These are phyloP conservation scores for Cadophora luteo-olivacea DNA, from an alignment of 2,329 filamentous ascomycete genomes.

Conservation along the genomic window DNA sequence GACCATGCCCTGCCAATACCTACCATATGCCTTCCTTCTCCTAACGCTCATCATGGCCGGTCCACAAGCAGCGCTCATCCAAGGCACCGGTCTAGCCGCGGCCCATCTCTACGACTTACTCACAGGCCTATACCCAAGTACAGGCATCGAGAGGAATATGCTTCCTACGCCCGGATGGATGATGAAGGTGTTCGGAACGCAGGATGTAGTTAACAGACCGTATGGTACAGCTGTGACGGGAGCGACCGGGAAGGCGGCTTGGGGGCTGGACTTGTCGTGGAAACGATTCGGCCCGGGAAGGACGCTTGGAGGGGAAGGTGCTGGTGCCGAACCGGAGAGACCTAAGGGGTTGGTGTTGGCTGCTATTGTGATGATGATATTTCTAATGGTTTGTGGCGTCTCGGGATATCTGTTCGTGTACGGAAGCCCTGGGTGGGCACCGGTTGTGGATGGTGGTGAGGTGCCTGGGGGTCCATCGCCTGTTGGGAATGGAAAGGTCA, in stretches of 20 bases:
- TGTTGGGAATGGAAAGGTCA: constrained; percentile 6
- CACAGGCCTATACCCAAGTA: constrained; percentile 82
- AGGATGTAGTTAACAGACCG: constrained; percentile 20
- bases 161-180: constrained; percentile 67
- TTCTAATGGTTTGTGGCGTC: constrained; percentile 22
- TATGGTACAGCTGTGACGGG: constrained; percentile 24
- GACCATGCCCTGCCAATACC: constrained; percentile 77
- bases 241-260: constrained; percentile 13
- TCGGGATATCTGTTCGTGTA: constrained; percentile 17
- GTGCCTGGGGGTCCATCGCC: background rate
- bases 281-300: constrained; percentile 99
- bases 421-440: constrained; percentile 7
- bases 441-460: background rate
- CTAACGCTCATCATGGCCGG: constrained; percentile 74
- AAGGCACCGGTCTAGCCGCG: constrained; percentile 76
- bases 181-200: constrained; percentile 23
- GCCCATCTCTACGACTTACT: constrained; percentile 90
- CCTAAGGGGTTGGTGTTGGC: constrained; percentile 20
- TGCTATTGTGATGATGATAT: constrained; percentile 24
- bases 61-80: constrained; percentile 60
- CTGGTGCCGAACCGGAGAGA: constrained; percentile 16
- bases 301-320: constrained; percentile 52
- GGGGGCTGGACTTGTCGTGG: constrained; percentile 45
- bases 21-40: constrained; percentile 79
- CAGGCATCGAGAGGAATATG: constrained; percentile 78